phyloP scores from a whole-genome alignment of 192 early-diverging fungal species.

The Backusella sp. region DNA sequence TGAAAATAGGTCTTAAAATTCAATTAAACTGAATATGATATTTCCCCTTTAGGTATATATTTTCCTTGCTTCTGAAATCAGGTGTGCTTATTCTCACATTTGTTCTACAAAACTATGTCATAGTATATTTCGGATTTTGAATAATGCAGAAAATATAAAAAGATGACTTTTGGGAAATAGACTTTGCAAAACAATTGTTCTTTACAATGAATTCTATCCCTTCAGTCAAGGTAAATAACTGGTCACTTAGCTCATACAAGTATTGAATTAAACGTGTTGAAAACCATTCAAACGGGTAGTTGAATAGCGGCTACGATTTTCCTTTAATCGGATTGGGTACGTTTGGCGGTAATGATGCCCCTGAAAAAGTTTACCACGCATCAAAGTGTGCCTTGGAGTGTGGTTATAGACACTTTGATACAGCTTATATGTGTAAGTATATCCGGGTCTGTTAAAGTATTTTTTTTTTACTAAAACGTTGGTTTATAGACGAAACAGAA shows the following conservation, averaged over 20 bases:
- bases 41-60: neutral
- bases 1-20: neutral
- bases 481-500: conserved; percentile 57
- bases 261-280: neutral
- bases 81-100: neutral
- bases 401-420: conserved; percentile 71
- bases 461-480: neutral
- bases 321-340: conserved; percentile 24
- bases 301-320: conserved; percentile 26
- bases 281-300: neutral
- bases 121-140: neutral
- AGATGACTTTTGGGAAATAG: no score
- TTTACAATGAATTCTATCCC: neutral
- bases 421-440: conserved; percentile 33
- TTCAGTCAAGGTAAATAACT: neutral
- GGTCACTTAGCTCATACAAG: neutral
- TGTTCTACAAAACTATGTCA: neutral
- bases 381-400: conserved; percentile 25
- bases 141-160: neutral
- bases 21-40: neutral
- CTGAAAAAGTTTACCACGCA: conserved; percentile 24
- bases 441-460: neutral
- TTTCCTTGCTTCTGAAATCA: neutral
- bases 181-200: neutral
- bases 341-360: conserved; percentile 24